These are phyloP conservation scores for Platismatia glauca DNA, from an alignment of 495 filamentous ascomycete species.

Conservation along the genomic window DNA sequence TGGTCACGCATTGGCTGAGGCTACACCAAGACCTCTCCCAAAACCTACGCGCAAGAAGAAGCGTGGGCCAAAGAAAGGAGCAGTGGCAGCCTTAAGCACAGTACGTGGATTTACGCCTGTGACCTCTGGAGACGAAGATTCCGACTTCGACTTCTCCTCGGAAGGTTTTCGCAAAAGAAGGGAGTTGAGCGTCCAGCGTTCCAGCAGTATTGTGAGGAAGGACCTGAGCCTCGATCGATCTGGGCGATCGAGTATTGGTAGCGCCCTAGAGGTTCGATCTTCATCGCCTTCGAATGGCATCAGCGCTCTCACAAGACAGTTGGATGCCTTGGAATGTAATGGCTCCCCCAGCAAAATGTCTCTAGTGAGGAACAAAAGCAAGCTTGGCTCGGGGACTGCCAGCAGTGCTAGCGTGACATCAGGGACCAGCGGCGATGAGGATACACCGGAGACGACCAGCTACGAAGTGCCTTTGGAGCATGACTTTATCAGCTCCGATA, in stretches of 20 bases:
- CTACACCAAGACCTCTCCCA: conserved; percentile 5
- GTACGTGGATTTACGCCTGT: conserved; percentile 80
- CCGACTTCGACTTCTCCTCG: conserved; percentile 65
- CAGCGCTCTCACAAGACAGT: conserved; percentile 65
- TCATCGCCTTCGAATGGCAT: conserved; percentile 56
- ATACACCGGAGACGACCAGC: conserved; percentile 50
- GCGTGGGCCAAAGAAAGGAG: conserved; percentile 41
- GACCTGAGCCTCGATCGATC: conserved; percentile 14
- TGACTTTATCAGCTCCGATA: conserved; percentile 75
- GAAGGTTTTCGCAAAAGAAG: conserved; percentile 37
- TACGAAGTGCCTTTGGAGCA: conserved; percentile 85
- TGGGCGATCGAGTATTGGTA: conserved; percentile 27
- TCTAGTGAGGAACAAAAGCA: conserved; percentile 21
- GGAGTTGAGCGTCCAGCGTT: conserved; percentile 24
- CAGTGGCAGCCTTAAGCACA: conserved; percentile 56
- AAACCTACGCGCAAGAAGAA: conserved; percentile 35
- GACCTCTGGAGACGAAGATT: conserved; percentile 79
- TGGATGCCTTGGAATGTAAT: conserved; percentile 55
- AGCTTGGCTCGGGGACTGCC: conserved; percentile 36
- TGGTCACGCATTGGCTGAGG: conserved; percentile 6
- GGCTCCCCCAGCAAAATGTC: conserved; percentile 34
- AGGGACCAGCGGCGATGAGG: conserved; percentile 44
- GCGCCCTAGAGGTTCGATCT: conserved; percentile 52
- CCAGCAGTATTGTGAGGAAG: conserved; percentile 32
- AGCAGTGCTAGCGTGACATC: conserved; percentile 50